Evolutionary conservation across 75 land plant genomes (phyloP).

Genomic region (Ceratopteris richardii): DNA sequence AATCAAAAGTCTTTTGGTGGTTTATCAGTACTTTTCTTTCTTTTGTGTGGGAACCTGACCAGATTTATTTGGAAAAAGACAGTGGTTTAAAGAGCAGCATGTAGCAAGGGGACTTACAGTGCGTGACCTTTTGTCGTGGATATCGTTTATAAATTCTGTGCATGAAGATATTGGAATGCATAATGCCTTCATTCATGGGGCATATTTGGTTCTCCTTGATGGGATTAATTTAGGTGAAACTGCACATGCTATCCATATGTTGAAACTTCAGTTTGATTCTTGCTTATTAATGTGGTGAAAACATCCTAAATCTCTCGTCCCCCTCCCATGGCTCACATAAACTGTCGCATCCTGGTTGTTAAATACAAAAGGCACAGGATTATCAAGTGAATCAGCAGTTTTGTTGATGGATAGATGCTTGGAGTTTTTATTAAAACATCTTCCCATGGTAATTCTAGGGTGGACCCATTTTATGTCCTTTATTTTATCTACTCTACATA

Average conservation of each 20-base stretch:
- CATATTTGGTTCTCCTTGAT: conserved; percentile 87
- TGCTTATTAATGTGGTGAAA: neutral
- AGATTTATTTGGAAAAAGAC: neutral
- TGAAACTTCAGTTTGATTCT: neutral
- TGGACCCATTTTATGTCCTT: too few relatives aligned
- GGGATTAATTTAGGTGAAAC: conserved; percentile 81
- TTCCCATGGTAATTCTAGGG: conserved; percentile 32
- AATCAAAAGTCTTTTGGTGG: too few relatives aligned
- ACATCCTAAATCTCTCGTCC: too few relatives aligned
- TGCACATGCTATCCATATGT: too few relatives aligned
- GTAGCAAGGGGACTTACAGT: conserved; percentile 62
- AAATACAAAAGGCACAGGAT: conserved; percentile 59
- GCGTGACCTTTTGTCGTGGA: conserved; percentile 90
- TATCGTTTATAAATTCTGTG: conserved; percentile 56
- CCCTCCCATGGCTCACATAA: too few relatives aligned
- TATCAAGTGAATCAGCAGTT: conserved; percentile 44
- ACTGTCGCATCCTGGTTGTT: too few relatives aligned
- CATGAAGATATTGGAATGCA: conserved; percentile 37
- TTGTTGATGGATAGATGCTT: conserved; percentile 41
- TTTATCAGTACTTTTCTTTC: too few relatives aligned
- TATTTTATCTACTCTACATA: too few relatives aligned
- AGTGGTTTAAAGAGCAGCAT: conserved; percentile 82
- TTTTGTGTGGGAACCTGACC: neutral
- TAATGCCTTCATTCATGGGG: conserved; percentile 78
- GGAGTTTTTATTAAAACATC: conserved; percentile 45